Evolutionary conservation across 257 asterid species (phyloP).

Genomic region (Solanum piurae): DNA sequence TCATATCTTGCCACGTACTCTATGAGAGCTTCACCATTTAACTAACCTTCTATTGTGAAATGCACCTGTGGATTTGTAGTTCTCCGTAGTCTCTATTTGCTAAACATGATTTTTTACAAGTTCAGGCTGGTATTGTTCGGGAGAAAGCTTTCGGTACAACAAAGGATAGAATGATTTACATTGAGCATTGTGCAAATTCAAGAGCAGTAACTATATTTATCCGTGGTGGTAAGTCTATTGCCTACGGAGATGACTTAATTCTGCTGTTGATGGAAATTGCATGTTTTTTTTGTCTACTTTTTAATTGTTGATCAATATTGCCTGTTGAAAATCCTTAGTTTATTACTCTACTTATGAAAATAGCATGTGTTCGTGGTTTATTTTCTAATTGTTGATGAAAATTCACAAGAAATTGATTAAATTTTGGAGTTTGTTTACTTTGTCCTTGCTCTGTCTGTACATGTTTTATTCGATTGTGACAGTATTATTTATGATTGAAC

Average conservation of each 20-base stretch:
- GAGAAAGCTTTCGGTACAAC: slow-evolving; percentile 94
- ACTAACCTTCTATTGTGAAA: background rate
- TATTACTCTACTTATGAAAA: background rate
- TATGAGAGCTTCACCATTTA: background rate
- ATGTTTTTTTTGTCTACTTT: background rate
- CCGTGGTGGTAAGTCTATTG: slow-evolving; percentile 77
- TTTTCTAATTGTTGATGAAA: background rate
- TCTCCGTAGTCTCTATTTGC: background rate
- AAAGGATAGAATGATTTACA: slow-evolving; percentile 91
- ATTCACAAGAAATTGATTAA: background rate
- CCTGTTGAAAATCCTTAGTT: background rate
- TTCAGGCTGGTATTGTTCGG: slow-evolving; percentile 93
- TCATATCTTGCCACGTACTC: background rate
- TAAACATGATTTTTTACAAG: background rate
- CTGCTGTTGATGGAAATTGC: background rate
- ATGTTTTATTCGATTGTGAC: background rate
- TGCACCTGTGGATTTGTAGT: background rate
- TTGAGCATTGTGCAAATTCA: slow-evolving; percentile 98
- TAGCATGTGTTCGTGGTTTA: background rate
- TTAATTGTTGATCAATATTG: background rate
- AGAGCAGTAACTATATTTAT: slow-evolving; percentile 93
- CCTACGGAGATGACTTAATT: background rate
- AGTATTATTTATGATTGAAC: background rate
- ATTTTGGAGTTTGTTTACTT: background rate
- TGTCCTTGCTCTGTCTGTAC: background rate